Conservation (phyloP, 2,329 filamentous ascomycete species). For the Claviceps citrina region DNA sequence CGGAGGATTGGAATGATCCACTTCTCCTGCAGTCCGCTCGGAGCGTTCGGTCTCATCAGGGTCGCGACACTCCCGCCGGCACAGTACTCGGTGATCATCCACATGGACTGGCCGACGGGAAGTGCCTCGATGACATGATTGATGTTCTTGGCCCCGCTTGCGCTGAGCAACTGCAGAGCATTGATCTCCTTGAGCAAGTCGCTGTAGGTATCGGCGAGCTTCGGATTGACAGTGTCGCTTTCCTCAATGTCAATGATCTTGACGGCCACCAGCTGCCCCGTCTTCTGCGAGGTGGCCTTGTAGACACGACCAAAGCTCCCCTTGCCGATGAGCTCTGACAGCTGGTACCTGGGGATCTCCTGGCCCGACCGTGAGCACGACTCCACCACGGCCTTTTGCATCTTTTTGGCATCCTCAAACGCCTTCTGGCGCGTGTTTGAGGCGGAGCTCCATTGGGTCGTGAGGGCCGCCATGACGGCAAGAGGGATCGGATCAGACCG, state of each 20-base stretch:
- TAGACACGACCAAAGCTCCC: constrained; percentile 62
- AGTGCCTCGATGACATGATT: constrained; percentile 70
- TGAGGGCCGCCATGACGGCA: constrained; percentile 26
- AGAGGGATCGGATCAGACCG: background rate
- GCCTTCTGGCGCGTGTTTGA: constrained; percentile 41
- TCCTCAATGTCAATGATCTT: constrained; percentile 80
- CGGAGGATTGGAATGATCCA: constrained; percentile 54
- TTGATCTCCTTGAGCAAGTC: constrained; percentile 56
- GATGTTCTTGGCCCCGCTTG: constrained; percentile 62
- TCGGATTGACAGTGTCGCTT: constrained; percentile 51
- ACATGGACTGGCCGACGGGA: constrained; percentile 63
- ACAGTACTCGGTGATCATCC: constrained; percentile 80
- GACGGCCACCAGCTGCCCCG: constrained; percentile 48
- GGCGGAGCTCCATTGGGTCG: constrained; percentile 26
- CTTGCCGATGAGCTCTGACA: constrained; percentile 60
- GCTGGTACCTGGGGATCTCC: constrained; percentile 48
- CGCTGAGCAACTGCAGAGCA: constrained; percentile 56
- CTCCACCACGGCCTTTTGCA: constrained; percentile 49
- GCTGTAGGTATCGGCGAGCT: constrained; percentile 49
- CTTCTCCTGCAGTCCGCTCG: constrained; percentile 51
- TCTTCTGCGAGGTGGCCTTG: constrained; percentile 38
- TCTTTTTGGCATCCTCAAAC: constrained; percentile 53
- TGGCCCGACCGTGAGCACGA: constrained; percentile 44
- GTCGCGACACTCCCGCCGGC: constrained; percentile 70
- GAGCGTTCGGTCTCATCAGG: constrained; percentile 51